These are phyloP conservation scores for Rhododendron griersonianum DNA, from an alignment of 148 eudicot genomes.

Conservation along the genomic window DNA sequence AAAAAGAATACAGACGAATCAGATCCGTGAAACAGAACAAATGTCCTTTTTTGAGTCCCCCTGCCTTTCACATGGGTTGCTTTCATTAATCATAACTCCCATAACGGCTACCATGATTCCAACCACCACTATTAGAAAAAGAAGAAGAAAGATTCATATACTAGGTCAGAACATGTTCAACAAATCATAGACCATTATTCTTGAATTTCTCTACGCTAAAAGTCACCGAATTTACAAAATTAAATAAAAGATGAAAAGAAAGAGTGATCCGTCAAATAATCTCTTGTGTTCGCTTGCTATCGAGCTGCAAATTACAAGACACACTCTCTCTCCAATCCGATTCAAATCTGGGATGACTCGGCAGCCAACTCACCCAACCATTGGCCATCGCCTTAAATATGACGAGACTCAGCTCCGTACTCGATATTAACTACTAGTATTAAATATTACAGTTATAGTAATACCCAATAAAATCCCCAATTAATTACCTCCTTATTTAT, in stretches of 20 bases:
- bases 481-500: background rate
- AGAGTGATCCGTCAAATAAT: background rate
- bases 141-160: background rate
- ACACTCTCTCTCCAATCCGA: constrained; percentile 19
- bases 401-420: constrained; percentile 28
- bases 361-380: constrained; percentile 32
- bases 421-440: background rate
- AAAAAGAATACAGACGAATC: background rate
- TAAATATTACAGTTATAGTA: background rate
- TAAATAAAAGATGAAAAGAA: background rate
- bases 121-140: background rate
- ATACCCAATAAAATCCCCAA: background rate
- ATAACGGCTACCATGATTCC: background rate
- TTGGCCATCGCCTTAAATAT: constrained; percentile 42
- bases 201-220: constrained; percentile 7
- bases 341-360: constrained; percentile 61
- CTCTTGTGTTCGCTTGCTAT: background rate
- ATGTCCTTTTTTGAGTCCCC: background rate
- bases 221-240: constrained; percentile 5
- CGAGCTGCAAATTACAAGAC: background rate
- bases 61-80: background rate
- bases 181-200: background rate
- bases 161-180: background rate
- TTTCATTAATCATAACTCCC: background rate
- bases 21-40: background rate